A percentile compares a stretch with the other conserved stretches of the same genome.
phyloP scores from a whole-genome alignment of 2,329 filamentous ascomycete species.

The Fusarium nodosum region DNA sequence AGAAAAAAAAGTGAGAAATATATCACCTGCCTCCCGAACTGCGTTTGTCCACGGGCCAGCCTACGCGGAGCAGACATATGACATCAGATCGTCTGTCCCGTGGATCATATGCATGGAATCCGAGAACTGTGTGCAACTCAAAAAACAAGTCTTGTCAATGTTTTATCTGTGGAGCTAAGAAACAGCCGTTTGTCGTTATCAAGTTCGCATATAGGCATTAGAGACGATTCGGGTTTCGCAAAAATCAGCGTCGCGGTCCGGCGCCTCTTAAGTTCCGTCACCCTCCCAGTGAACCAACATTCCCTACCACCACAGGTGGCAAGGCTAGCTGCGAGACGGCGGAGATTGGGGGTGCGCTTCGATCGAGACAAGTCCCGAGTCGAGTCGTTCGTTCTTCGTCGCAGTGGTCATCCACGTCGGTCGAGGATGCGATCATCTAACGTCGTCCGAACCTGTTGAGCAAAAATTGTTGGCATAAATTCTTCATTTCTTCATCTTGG shows the following conservation, averaged over 20 bases:
- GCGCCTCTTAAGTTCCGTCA: conserved; percentile 48
- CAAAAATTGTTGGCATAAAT: conserved; percentile 73
- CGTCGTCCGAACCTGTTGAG: conserved; percentile 95
- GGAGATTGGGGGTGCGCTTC: conserved; percentile 45
- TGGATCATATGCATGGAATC: conserved; percentile 42
- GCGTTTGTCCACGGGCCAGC: conserved; percentile 41
- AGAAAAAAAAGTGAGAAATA: conserved; percentile 37
- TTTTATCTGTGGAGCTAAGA: conserved; percentile 60
- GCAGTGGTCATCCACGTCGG: conserved; percentile 45
- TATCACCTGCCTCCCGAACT: conserved; percentile 35
- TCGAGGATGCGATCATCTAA: conserved; percentile 67
- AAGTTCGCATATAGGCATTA: conserved; percentile 58
- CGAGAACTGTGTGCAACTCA: conserved; percentile 47
- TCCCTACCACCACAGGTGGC: conserved; percentile 48
- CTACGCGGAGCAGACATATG: conserved; percentile 43
- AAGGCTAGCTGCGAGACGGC: conserved; percentile 52
- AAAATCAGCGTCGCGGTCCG: conserved; percentile 49
- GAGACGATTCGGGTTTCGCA: conserved; percentile 54
- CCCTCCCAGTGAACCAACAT: conserved; percentile 51
- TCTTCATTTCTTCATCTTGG: conserved; percentile 46
- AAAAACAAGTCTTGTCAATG: conserved; percentile 53
- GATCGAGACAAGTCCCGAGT: conserved; percentile 45
- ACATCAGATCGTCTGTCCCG: conserved; percentile 38
- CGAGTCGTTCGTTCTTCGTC: conserved; percentile 45
- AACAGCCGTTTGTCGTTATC: conserved; percentile 59